Evolutionary conservation across 495 filamentous ascomycete species (phyloP).

Genomic region (Neurospora tetraspora): DNA sequence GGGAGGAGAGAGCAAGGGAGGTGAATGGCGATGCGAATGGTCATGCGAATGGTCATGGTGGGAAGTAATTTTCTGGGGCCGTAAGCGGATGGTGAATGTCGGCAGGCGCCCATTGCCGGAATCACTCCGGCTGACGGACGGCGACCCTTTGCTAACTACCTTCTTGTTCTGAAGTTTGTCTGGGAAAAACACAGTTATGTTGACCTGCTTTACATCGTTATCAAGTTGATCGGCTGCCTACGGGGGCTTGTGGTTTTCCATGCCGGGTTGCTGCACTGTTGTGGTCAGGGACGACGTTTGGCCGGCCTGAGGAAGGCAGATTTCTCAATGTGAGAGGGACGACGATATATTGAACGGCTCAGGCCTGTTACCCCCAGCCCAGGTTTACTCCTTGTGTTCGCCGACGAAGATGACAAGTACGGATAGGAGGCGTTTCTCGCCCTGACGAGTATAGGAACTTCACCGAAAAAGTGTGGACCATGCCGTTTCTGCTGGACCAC

Average conservation of each 20-base stretch:
- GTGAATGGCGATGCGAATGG: neutral
- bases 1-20: slow-evolving; percentile 30
- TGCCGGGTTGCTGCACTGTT: too few relatives aligned
- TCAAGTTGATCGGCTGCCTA: neutral
- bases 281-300: neutral
- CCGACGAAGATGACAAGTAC: neutral
- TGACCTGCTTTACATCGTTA: neutral
- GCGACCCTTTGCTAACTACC: neutral
- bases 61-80: neutral
- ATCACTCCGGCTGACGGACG: neutral
- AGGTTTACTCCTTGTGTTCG: neutral
- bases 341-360: neutral
- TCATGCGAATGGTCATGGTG: neutral
- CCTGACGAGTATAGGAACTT: neutral
- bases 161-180: neutral
- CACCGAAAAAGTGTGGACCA: too few relatives aligned
- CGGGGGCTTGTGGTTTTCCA: too few relatives aligned
- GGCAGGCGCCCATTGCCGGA: neutral
- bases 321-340: neutral
- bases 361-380: neutral
- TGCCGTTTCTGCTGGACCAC: neutral
- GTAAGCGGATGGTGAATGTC: neutral
- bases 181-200: neutral
- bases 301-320: neutral
- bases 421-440: neutral